These are phyloP conservation scores for Pugionium dolabratum DNA, from an alignment of 345 rosid species.

Conservation along the genomic window DNA sequence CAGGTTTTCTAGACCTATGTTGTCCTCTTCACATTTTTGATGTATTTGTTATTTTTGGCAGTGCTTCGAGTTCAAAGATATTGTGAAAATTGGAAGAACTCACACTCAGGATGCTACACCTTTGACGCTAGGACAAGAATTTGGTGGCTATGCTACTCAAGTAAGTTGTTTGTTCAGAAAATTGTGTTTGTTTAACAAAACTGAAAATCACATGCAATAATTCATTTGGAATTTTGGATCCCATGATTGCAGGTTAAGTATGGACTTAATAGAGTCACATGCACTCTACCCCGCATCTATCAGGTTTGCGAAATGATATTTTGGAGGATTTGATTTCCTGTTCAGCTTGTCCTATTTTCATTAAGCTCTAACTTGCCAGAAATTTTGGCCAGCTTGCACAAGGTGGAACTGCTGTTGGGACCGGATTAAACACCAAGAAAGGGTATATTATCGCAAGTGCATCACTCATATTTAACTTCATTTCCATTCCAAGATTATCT, in stretches of 20 bases:
- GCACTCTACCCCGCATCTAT: constrained; percentile 82
- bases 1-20: background rate
- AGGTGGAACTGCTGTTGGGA: constrained; percentile 99
- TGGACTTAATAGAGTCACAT: constrained; percentile 72
- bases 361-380: constrained; percentile 43
- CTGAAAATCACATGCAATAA: constrained; percentile 19
- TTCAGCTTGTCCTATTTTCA: constrained; percentile 4
- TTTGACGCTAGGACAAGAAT: constrained; percentile 95
- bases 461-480: constrained; percentile 3
- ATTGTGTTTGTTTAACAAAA: background rate
- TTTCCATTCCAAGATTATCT: constrained; percentile 8
- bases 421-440: constrained; percentile 93
- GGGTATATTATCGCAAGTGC: constrained; percentile 52
- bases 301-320: constrained; percentile 54
- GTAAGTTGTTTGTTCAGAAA: constrained; percentile 44
- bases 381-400: constrained; percentile 84
- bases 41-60: constrained; percentile 34
- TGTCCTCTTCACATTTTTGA: background rate
- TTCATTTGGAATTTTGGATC: background rate
- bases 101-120: constrained; percentile 99
- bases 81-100: constrained; percentile 93
- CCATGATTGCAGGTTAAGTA: constrained; percentile 66
- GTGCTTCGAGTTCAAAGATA: constrained; percentile 81
- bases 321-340: constrained; percentile 22
- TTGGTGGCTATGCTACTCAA: constrained; percentile 95